Base-by-base conservation (phyloP, 805 yeast genomes). In the Sporopachydermia lactativora region DNA sequence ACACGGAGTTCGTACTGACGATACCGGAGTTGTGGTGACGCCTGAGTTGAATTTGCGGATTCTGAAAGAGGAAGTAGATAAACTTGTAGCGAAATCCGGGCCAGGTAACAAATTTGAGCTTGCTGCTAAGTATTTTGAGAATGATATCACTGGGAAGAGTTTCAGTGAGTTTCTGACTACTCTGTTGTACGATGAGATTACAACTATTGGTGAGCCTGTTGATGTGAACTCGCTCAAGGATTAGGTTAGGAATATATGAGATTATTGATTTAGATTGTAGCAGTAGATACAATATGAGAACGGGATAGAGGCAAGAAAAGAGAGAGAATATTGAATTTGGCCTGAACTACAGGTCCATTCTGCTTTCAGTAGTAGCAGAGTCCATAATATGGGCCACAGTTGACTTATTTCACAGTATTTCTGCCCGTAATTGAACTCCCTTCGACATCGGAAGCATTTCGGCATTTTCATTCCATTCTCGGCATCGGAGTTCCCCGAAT, bases 91-190 rank as follows among this genome's bases (percentile, higher is more conserved):
- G 40, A 46, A 56, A 38, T 75, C 75, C 47, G 70, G 70, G 44
- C 56, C 67, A n/a, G 75, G 75, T 42, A 78, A 81, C 64, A 78
- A 80, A 61, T 81, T 71, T 58, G 67, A 64, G 45, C 64, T 70
- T 47, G 92, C 88, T 34, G 83, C 79, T 41, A 73, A 70, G 35
- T 76, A 77, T 55, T 75, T 81, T 55, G 71, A 70, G 57, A 82
- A 80, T 34, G 89, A 81, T 58, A 75, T 81, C 42, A 68, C 73
- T 45, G 88, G 80, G 47, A 75, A 73, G 52, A 74, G 74, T 53
- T 77, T 79, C 59, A 76, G 81, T 44, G 88, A 81, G 54, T 81
- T 81, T 60, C 71, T 81, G 52, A 81, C 94, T 38, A 76, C 79
- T 28, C 66, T 81, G 59, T 67, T 81, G 54, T 81, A 81, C 57